Base-by-base conservation (phyloP, 805 yeast genomes). In the Candida chilensis region DNA sequence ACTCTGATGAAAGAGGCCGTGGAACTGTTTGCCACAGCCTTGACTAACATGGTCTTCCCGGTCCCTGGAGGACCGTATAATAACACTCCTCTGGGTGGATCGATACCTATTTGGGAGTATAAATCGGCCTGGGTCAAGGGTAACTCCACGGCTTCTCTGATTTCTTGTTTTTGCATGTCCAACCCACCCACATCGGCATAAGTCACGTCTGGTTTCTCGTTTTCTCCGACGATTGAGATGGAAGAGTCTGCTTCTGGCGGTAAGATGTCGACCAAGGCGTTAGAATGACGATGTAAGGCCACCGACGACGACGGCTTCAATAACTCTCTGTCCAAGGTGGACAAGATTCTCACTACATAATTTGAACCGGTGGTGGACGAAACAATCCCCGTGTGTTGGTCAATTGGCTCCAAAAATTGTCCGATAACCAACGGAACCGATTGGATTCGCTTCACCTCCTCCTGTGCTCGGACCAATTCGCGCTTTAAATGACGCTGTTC, bases 21-120 rank as follows among this genome's bases (percentile, higher is more conserved):
- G 3, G 97, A 81, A 34, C 90, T 78, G 59, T 92, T 90, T 9
- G 99, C 99, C 28, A 92, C 99, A 0, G 99, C 98, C 58, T 92
- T 92, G 29, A 92, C 99, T 52, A 92, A 71, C 97, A 92, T 88
- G 15, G 99, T 92, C 57, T 92, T 92, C 48, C 99, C 99, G 1
- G 98, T 92, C 54, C 99, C 99, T 28, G 99, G 99, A 8, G 98
- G 97, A n/a, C 99, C 99, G 58, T 92, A 92, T 37, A 92, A 66
- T 43, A 92, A 61, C 18, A 92, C 98, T 47, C 99, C 99, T 43
- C 97, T 78, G 39, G 99, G 99, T 13, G 98, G 98, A 48, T 92
- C 97, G 41, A 92, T 88, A 60, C 99, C 99, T 49, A 92, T 92
- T 59, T 92, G 97, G 49, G 85, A 82, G 60, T 92, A 92, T 41